phyloP scores from a whole-genome alignment of 331 rosid genomes.

The Dryas integrifolia region DNA sequence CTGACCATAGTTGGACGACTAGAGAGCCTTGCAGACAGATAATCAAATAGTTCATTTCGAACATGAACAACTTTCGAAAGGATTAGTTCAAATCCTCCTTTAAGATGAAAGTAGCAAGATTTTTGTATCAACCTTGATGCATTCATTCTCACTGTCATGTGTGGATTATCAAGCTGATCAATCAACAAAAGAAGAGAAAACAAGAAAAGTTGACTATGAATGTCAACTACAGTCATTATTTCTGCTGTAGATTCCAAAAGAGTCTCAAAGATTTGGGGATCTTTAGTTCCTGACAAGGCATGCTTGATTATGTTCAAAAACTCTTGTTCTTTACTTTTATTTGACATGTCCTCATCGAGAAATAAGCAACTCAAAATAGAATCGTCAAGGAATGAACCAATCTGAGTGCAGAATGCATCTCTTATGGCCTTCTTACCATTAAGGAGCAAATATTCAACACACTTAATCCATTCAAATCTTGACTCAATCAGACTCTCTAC shows the following conservation, averaged over 20 bases:
- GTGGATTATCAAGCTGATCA: slow-evolving; percentile 79
- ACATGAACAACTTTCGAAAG: slow-evolving; percentile 67
- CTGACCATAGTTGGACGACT: slow-evolving; percentile 63
- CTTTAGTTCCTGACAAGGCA: slow-evolving; percentile 48
- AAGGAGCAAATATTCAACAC: slow-evolving; percentile 57
- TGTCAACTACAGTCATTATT: slow-evolving; percentile 70
- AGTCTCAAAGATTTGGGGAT: slow-evolving; percentile 60
- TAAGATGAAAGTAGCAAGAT: slow-evolving; percentile 63
- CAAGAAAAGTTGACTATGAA: slow-evolving; percentile 52
- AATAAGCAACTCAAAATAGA: slow-evolving; percentile 51
- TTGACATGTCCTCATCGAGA: slow-evolving; percentile 39
- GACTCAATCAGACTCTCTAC: slow-evolving; percentile 42
- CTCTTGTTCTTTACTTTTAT: slow-evolving; percentile 52
- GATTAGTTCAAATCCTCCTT: slow-evolving; percentile 62
- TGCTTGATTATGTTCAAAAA: slow-evolving; percentile 57
- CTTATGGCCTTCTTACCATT: slow-evolving; percentile 59
- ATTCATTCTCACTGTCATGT: slow-evolving; percentile 60
- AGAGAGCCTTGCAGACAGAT: slow-evolving; percentile 62
- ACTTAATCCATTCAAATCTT: slow-evolving; percentile 60
- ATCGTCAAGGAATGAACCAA: slow-evolving; percentile 63
- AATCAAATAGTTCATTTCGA: slow-evolving; percentile 69
- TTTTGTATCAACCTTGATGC: slow-evolving; percentile 81
- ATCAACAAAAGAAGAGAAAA: slow-evolving; percentile 69
- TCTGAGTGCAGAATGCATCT: slow-evolving; percentile 83
- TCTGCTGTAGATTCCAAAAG: slow-evolving; percentile 75